A percentile compares a stretch with the other conserved stretches of the same genome.
Conservation (phyloP, 495 filamentous ascomycete species). For the Neurospora sp. region DNA sequence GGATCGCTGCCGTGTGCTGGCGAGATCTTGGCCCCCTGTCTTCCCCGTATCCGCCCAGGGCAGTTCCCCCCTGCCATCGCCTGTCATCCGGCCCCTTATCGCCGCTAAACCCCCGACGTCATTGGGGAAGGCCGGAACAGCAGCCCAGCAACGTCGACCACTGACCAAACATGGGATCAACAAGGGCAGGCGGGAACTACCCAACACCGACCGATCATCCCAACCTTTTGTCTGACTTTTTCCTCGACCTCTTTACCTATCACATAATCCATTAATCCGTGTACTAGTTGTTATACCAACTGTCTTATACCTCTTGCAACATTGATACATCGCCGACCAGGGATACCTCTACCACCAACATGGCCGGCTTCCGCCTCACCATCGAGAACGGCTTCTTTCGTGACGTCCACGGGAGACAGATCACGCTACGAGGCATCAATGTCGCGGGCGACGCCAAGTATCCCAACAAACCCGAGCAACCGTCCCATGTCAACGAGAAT, state of each 20-base stretch:
- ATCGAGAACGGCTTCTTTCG: conserved; percentile 79
- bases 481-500: conserved; percentile 63
- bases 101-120: background rate
- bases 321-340: background rate
- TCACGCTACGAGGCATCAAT: conserved; percentile 54
- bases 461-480: conserved; percentile 66
- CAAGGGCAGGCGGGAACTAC: background rate
- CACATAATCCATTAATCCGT: background rate
- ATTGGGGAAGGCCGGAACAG: background rate
- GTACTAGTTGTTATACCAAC: background rate
- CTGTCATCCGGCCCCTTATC: background rate
- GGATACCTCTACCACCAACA: conserved; percentile 8
- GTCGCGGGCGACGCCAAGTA: conserved; percentile 55
- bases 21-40: background rate
- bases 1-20: background rate
- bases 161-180: background rate
- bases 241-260: background rate
- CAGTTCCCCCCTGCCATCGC: background rate
- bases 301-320: background rate
- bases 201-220: background rate
- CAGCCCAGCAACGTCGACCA: background rate
- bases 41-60: background rate
- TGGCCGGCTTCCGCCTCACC: conserved; percentile 48
- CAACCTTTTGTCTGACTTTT: background rate
- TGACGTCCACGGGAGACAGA: conserved; percentile 43